Evolutionary conservation across 2,329 filamentous ascomycete genomes (phyloP), one percentile per base, ranked within the genome.

Genomic region (Verticillium longisporum): DNA sequence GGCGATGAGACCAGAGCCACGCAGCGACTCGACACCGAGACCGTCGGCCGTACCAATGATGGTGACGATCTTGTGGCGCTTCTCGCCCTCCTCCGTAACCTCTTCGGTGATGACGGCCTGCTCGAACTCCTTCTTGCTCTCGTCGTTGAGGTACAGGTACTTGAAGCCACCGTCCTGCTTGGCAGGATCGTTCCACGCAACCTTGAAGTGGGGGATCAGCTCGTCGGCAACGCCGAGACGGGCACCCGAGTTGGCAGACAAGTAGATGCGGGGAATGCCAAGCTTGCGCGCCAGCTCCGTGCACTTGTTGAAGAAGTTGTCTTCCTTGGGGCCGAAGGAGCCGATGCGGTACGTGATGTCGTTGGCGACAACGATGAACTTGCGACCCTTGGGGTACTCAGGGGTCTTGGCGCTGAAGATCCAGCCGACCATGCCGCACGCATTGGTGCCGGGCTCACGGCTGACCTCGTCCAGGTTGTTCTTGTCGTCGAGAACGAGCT

Each of bases 311-410:
- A 99, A 99, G 86, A 97, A 99, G 70, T 91, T 89, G 77, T 99
- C 95, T 80, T 99, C 95, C 78, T 89, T 88, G 50, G 95, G 95
- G 59, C 95, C 95, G 74, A 99, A 99, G 1, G 92, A 97, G 71
- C 95, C 95, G 74, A 98, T 99, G 83, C 96, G 96, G 85, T 92
- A 98, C 18, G 95, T 99, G 75, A 99, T 99, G 73, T 99, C 95
- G 83, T 99, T 99, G 83, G 95, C 93, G 65, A 99, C 89, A 66
- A 99, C 91, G 73, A 99, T 88, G 78, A 98, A 97, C 72, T 91
- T 91, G 68, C 95, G 87, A 62, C 95, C 95, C 66, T 86, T 85
- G 62, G 95, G 94, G 74, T 99, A 99, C 77, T 99, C 95, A 9
- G 95, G 95, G 1, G 95, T 98, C 73, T 88, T 92, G 15, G 93